Conservation (phyloP, 371 early-diverging fungal species). For the Choanephora cucurbitarum region DNA sequence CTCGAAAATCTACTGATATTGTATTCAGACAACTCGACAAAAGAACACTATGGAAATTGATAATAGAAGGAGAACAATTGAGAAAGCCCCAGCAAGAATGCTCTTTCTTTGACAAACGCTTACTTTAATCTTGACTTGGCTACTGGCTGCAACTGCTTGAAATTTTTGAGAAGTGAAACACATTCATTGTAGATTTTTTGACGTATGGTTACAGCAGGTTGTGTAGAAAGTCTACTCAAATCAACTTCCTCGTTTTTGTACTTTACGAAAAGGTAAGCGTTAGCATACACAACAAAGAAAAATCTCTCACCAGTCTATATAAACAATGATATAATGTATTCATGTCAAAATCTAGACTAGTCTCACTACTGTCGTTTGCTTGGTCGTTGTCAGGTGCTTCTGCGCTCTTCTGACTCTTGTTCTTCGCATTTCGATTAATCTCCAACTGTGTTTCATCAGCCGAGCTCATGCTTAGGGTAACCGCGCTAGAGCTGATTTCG, state of each 20-base stretch:
- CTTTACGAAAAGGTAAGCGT: not conserved
- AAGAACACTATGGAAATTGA: constrained; percentile 6
- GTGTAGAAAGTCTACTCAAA: constrained; percentile 7
- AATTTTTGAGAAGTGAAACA: constrained; percentile 5
- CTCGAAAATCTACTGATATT: constrained; percentile 7
- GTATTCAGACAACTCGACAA: constrained; percentile 8
- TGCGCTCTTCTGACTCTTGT: not conserved
- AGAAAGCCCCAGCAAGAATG: too few relatives aligned
- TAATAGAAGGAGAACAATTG: too few relatives aligned
- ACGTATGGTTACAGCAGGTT: constrained; percentile 7
- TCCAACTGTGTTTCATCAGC: constrained; percentile 1
- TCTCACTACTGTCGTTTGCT: constrained; percentile 4
- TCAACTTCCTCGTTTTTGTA: constrained; percentile 7
- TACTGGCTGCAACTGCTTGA: constrained; percentile 10
- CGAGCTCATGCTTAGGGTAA: not conserved
- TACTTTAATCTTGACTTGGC: constrained; percentile 11
- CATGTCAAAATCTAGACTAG: constrained; percentile 4
- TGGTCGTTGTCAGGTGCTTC: not conserved
- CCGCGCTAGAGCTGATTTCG: constrained; percentile 4
- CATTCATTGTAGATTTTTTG: constrained; percentile 14
- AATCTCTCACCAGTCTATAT: constrained; percentile 8
- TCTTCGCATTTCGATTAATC: constrained; percentile 3
- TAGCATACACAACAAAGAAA: not conserved
- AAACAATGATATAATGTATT: constrained; percentile 9
- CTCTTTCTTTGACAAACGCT: not conserved